Percentiles rank a stretch among this genome's conserved stretches.
These are phyloP conservation scores for Monosporascus sp. DNA, from an alignment of 2,329 filamentous ascomycete genomes.

Conservation along the genomic window DNA sequence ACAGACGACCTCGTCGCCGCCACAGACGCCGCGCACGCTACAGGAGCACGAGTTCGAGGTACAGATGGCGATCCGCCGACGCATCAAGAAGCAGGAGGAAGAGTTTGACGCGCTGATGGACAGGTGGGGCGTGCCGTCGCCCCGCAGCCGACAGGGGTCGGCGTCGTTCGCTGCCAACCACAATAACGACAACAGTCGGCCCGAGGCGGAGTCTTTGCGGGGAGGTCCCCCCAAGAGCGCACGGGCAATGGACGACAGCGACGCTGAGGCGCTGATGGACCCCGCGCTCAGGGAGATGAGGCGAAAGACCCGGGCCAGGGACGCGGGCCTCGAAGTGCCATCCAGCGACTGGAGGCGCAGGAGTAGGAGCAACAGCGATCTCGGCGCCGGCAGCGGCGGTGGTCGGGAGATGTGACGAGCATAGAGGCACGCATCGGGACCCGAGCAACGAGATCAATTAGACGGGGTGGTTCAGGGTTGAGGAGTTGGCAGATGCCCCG, in stretches of 20 bases:
- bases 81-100: slow-evolving; percentile 3
- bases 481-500: too few species aligned
- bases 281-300: neutral
- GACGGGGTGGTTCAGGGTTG: too few species aligned
- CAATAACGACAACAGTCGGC: neutral
- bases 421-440: neutral
- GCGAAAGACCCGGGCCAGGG: neutral
- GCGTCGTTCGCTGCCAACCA: neutral
- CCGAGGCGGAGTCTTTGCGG: too few species aligned
- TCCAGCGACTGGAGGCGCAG: neutral
- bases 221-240: too few species aligned
- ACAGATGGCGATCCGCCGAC: slow-evolving; percentile 2
- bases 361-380: neutral
- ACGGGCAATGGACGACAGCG: neutral
- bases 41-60: slow-evolving; percentile 2
- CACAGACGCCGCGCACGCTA: neutral
- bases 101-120: slow-evolving; percentile 1
- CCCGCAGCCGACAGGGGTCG: neutral
- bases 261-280: neutral
- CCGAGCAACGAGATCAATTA: neutral
- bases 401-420: neutral
- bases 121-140: neutral
- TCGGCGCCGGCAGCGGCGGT: neutral
- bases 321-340: neutral
- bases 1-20: neutral